These are phyloP conservation scores for Nemania serpens DNA, from an alignment of 2,329 filamentous ascomycete genomes.

Conservation along the genomic window DNA sequence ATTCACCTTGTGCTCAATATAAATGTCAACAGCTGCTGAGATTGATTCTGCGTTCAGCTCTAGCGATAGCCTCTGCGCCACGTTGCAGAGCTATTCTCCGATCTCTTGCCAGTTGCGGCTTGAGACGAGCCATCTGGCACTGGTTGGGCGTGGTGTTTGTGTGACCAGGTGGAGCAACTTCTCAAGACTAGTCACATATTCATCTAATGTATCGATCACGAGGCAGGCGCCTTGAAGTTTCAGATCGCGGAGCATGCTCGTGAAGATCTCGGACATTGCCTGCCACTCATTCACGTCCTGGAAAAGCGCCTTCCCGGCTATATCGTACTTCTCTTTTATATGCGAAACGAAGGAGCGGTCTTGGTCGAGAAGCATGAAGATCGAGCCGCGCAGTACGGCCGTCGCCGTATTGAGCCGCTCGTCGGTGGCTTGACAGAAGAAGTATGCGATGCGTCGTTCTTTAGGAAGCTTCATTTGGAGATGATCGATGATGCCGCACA, in stretches of 20 bases:
- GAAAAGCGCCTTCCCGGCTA: conserved; percentile 40
- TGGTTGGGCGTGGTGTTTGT: no score
- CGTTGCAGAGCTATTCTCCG: no score
- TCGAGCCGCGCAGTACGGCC: conserved; percentile 41
- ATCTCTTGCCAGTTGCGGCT: conserved; percentile 45
- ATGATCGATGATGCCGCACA: conserved; percentile 47
- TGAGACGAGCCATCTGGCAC: conserved; percentile 49
- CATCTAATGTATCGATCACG: conserved; percentile 54
- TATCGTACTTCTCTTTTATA: no score
- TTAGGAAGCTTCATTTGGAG: conserved; percentile 20
- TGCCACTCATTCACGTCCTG: conserved; percentile 46
- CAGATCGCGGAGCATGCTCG: conserved; percentile 36
- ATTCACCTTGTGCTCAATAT: conserved; percentile 44
- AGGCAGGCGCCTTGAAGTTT: conserved; percentile 45
- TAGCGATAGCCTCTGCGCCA: conserved; percentile 43
- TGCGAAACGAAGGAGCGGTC: conserved; percentile 34
- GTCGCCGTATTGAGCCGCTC: conserved; percentile 36
- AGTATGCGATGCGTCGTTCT: conserved; percentile 30
- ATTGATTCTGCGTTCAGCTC: conserved; percentile 46
- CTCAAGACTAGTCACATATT: conserved; percentile 47
- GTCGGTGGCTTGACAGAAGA: conserved; percentile 44
- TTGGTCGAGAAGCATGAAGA: conserved; percentile 45
- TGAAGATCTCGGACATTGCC: no score
- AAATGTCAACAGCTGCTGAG: conserved; percentile 44
- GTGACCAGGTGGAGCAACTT: background rate